Conservation (phyloP, 768 basidiomycete species). For the Tricholomella constricta region DNA sequence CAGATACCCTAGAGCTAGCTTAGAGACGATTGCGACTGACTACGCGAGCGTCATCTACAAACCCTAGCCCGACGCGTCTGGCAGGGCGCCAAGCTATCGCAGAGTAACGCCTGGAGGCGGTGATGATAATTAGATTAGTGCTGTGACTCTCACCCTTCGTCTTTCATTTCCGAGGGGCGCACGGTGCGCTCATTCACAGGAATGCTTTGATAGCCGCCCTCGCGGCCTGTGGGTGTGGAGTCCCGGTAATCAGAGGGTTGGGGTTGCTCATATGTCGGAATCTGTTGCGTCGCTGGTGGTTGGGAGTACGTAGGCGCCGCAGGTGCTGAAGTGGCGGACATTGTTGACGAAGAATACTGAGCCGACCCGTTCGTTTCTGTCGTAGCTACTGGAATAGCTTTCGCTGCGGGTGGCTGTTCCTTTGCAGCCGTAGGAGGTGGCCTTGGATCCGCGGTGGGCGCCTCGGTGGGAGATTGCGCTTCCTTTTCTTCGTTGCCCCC, state of each 20-base stretch:
- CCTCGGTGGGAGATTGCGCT: constrained; percentile 29
- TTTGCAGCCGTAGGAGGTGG: constrained; percentile 13
- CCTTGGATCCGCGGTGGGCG: constrained; percentile 21
- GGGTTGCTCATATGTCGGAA: constrained; percentile 77
- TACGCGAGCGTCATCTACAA: constrained; percentile 58
- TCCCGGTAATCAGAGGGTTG: constrained; percentile 53
- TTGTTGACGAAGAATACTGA: constrained; percentile 24
- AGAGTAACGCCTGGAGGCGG: constrained; percentile 27
- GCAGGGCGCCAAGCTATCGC: constrained; percentile 14
- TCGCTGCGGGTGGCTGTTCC: constrained; percentile 20
- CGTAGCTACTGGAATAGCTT: constrained; percentile 19
- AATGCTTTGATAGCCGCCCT: constrained; percentile 45
- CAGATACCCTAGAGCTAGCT: constrained; percentile 76
- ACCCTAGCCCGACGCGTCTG: constrained; percentile 16
- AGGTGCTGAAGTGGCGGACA: constrained; percentile 17
- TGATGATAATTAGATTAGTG: constrained; percentile 24
- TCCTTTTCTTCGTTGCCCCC: constrained; percentile 36
- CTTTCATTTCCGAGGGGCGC: constrained; percentile 91
- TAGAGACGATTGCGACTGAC: constrained; percentile 57
- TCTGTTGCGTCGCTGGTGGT: constrained; percentile 61
- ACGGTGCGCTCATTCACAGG: constrained; percentile 63
- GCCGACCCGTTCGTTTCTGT: constrained; percentile 14
- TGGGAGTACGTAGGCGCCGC: constrained; percentile 19
- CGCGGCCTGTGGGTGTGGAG: constrained; percentile 32
- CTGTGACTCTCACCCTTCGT: constrained; percentile 88